Conservation (phyloP, 2,329 filamentous ascomycete genomes). For the Fusarium udum region DNA sequence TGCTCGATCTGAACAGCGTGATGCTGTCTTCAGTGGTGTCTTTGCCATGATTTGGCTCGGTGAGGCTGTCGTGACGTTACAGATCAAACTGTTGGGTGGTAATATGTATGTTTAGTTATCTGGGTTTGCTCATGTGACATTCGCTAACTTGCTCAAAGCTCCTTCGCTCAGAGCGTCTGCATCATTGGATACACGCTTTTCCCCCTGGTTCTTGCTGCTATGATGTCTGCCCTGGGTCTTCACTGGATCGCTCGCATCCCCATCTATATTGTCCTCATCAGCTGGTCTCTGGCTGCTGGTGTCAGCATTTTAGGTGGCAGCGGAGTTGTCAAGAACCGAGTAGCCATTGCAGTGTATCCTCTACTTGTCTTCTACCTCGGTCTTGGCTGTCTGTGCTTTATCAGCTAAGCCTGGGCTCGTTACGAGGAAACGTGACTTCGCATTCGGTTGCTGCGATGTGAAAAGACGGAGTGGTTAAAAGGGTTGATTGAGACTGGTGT, state of each 20-base stretch:
- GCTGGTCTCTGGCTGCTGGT: slow-evolving; percentile 93
- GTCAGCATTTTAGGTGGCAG: slow-evolving; percentile 96
- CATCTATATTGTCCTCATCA: slow-evolving; percentile 86
- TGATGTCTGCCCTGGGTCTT: slow-evolving; percentile 85
- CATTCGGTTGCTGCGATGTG: background rate
- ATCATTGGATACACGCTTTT: slow-evolving; percentile 99
- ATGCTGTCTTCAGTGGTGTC: slow-evolving; percentile 91
- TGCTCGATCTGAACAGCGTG: slow-evolving; percentile 81
- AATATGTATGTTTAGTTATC: slow-evolving; percentile 79
- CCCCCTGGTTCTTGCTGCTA: slow-evolving; percentile 89
- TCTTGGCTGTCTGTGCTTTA: slow-evolving; percentile 94
- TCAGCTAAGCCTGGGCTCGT: slow-evolving; percentile 69
- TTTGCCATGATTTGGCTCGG: slow-evolving; percentile 98
- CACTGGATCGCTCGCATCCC: slow-evolving; percentile 86
- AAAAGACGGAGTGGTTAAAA: slow-evolving; percentile 10
- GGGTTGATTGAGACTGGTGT: slow-evolving; percentile 24
- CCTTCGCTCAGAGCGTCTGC: slow-evolving; percentile 96
- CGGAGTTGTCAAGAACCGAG: slow-evolving; percentile 93
- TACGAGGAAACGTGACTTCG: background rate
- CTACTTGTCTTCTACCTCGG: slow-evolving; percentile 95
- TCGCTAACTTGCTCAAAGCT: slow-evolving; percentile 63
- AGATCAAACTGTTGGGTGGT: slow-evolving; percentile 95
- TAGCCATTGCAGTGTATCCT: slow-evolving; percentile 93
- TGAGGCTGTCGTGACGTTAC: slow-evolving; percentile 94
- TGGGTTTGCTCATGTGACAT: background rate